Evolutionary conservation across 202 grass and related monocot species (phyloP), one percentile per base, ranked within the genome.

Genomic region (Eragrostis tef): DNA sequence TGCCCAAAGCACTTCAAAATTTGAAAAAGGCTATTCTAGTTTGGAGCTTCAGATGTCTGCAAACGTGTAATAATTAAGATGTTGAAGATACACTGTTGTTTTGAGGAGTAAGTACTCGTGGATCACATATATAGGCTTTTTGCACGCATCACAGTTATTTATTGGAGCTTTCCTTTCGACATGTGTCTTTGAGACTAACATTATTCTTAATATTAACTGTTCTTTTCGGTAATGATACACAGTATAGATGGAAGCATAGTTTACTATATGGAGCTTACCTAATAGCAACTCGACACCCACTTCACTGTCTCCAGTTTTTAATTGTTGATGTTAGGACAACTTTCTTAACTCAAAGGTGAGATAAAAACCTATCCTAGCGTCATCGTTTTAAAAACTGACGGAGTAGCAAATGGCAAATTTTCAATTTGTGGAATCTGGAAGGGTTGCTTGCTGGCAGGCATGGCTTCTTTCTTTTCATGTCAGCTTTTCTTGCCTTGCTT

Each of bases 31-130:
- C 14, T 58, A 66, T 79, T 48, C 42, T 66, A 22, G 3, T 59
- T 49, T 67, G 39, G 48, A 58, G 73, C 6, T 71, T 76, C 42
- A 63, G 19, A 36, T 25, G 56, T 44, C 34, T 54, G 34, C 34
- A 56, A 70, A 50, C 26, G 52, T 58, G 15, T 82, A 77, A 78
- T 82, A 82, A 71, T 34, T 54, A 47, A 82, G 73, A 36, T 49
- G 21, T 36, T 82, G 27, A 54, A 65, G 26, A 45, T 13, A 44
- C 63, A 86, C 36, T 17, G 14, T 50, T 50, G 36, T 20, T 12
- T 12, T 6, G 6, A 72, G 46, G 19, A 67, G 8, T 68, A 56
- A 63, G 57, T 67, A 49, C 27, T 73, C 4, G 3, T 41, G 16
- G 36, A 16, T 86, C 61, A 42, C 3, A 16, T 58, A 27, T 29